A percentile compares a stretch with the other conserved stretches of the same genome.
Evolutionary conservation across 2,329 filamentous ascomycete genomes (phyloP).

Genomic region (Aspergillus quadricinctus): DNA sequence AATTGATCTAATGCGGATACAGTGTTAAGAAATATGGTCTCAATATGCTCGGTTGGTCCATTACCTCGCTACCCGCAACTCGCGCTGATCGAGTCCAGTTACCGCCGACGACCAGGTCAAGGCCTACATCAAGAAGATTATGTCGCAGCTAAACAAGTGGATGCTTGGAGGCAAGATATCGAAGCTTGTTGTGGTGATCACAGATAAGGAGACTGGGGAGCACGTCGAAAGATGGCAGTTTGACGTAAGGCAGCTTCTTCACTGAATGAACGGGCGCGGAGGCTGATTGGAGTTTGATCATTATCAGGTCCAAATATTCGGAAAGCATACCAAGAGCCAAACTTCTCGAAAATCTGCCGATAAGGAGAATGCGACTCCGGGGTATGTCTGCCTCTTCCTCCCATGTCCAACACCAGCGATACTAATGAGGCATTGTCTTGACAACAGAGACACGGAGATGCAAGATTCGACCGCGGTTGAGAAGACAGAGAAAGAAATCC

Average conservation of each 20-base stretch:
- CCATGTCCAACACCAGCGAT: background rate
- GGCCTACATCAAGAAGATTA: slow-evolving; percentile 99
- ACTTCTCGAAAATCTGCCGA: slow-evolving; percentile 50
- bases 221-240: slow-evolving; percentile 98
- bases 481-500: slow-evolving; percentile 91
- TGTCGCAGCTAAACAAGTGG: slow-evolving; percentile 96
- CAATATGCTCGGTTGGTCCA: slow-evolving; percentile 75
- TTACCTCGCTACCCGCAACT: slow-evolving; percentile 1
- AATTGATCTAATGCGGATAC: slow-evolving; percentile 1
- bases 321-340: slow-evolving; percentile 48
- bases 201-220: slow-evolving; percentile 93
- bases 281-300: slow-evolving; percentile 5
- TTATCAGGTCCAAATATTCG: slow-evolving; percentile 54
- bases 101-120: slow-evolving; percentile 97
- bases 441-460: slow-evolving; percentile 25
- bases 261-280: background rate
- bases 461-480: slow-evolving; percentile 45
- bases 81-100: slow-evolving; percentile 49
- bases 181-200: slow-evolving; percentile 94
- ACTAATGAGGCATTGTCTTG: background rate
- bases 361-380: slow-evolving; percentile 65
- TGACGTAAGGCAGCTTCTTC: slow-evolving; percentile 56
- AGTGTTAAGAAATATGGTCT: slow-evolving; percentile 98
- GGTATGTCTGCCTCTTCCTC: slow-evolving; percentile 38
- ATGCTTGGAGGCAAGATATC: slow-evolving; percentile 97